Percentiles rank a stretch among this genome's conserved stretches.
Evolutionary conservation across 2,329 filamentous ascomycete genomes (phyloP).

Genomic region (Colletotrichum orchidophilum): DNA sequence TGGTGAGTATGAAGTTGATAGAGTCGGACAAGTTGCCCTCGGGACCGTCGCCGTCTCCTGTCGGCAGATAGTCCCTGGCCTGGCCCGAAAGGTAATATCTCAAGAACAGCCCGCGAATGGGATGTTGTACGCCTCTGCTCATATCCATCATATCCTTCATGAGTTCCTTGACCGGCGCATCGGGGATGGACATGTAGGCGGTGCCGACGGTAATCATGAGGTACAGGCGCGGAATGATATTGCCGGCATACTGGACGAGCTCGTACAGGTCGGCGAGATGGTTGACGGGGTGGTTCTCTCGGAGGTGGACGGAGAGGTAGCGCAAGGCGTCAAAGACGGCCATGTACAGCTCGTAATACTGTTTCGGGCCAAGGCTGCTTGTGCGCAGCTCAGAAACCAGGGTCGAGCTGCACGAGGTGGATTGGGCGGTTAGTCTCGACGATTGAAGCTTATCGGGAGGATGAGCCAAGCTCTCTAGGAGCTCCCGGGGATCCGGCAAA

Average conservation of each 20-base stretch:
- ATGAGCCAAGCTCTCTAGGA: conserved; percentile 30
- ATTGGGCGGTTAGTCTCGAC: neutral
- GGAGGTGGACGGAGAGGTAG: conserved; percentile 94
- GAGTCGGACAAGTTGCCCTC: conserved; percentile 97
- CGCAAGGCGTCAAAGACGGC: conserved; percentile 97
- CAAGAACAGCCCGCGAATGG: conserved; percentile 92
- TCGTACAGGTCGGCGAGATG: conserved; percentile 98
- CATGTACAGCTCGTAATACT: conserved; percentile 99
- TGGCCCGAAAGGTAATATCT: conserved; percentile 97
- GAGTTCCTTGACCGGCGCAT: conserved; percentile 98
- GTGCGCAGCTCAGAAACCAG: conserved; percentile 98
- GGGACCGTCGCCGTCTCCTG: conserved; percentile 84
- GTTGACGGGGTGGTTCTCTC: conserved; percentile 96
- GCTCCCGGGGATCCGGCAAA: conserved; percentile 29
- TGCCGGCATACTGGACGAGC: conserved; percentile 96
- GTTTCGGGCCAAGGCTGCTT: conserved; percentile 96
- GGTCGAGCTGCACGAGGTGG: conserved; percentile 75
- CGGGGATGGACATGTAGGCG: conserved; percentile 98
- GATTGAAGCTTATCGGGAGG: conserved; percentile 33
- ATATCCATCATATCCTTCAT: conserved; percentile 99
- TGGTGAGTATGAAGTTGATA: conserved; percentile 97
- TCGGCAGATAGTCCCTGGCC: conserved; percentile 87
- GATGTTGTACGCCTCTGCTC: conserved; percentile 97
- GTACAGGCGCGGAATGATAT: conserved; percentile 95
- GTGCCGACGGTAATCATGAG: conserved; percentile 99